phyloP scores from a whole-genome alignment of 2,329 filamentous ascomycete species.

The Xylaria sp. region DNA sequence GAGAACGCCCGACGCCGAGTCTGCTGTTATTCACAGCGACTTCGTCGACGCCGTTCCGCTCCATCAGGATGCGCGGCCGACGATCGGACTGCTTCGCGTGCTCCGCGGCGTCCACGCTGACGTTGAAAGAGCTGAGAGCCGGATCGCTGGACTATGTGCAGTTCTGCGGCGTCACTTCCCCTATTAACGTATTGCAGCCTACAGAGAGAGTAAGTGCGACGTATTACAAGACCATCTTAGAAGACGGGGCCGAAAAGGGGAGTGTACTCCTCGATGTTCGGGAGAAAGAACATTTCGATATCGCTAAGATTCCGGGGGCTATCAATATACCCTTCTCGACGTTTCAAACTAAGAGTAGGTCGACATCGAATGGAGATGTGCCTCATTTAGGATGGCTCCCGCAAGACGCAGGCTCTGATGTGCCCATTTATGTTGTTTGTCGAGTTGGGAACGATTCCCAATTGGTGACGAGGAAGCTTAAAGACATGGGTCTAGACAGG shows the following conservation, averaged over 20 bases:
- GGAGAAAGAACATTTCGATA: slow-evolving; percentile 84
- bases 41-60: slow-evolving; percentile 69
- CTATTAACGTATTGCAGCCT: slow-evolving; percentile 66
- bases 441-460: slow-evolving; percentile 84
- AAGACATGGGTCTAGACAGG: slow-evolving; percentile 67
- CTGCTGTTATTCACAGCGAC: slow-evolving; percentile 63
- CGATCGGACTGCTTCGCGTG: slow-evolving; percentile 82
- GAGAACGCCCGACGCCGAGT: slow-evolving; percentile 46
- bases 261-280: slow-evolving; percentile 83
- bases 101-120: slow-evolving; percentile 71
- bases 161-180: slow-evolving; percentile 77
- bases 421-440: slow-evolving; percentile 77
- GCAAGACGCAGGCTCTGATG: slow-evolving; percentile 52
- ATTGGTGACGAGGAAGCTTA: slow-evolving; percentile 72
- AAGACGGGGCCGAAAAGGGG: slow-evolving; percentile 21
- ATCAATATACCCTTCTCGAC: slow-evolving; percentile 78
- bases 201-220: slow-evolving; percentile 75
- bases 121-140: slow-evolving; percentile 68
- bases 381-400: slow-evolving; percentile 55
- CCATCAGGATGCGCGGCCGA: slow-evolving; percentile 76
- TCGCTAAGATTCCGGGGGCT: slow-evolving; percentile 80
- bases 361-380: slow-evolving; percentile 37
- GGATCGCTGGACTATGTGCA: slow-evolving; percentile 83
- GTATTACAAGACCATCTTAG: slow-evolving; percentile 62
- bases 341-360: slow-evolving; percentile 51